A percentile compares a stretch with the other conserved stretches of the same genome.
These are phyloP conservation scores for Colletotrichum magnum DNA, from an alignment of 2,329 filamentous ascomycete species.

Conservation along the genomic window DNA sequence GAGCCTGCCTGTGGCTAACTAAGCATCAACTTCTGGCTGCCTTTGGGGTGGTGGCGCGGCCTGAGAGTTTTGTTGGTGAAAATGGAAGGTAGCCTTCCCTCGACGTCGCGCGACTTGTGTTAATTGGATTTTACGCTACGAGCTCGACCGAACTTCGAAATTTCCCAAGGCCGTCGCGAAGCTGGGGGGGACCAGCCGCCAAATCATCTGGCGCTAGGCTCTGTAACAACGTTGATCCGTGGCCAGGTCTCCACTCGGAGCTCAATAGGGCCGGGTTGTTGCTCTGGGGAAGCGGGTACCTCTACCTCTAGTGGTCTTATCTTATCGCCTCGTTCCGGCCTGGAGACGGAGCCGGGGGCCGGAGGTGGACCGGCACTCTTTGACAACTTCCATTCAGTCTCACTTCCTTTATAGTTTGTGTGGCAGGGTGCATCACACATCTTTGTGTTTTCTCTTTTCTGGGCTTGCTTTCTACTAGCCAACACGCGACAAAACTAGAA, in stretches of 20 bases:
- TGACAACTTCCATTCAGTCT: conserved; percentile 6
- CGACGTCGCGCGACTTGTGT: conserved; percentile 35
- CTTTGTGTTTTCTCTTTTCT: too few species aligned
- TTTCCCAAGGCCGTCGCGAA: conserved; percentile 52
- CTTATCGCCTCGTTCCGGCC: neutral
- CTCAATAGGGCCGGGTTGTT: conserved; percentile 18
- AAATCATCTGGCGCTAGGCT: conserved; percentile 59
- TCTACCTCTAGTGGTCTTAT: too few species aligned
- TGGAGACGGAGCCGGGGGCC: conserved; percentile 24
- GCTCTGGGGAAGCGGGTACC: too few species aligned
- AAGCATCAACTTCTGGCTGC: conserved; percentile 2
- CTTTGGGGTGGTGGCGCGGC: conserved; percentile 1
- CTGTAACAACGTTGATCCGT: conserved; percentile 54
- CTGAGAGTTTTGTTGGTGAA: neutral
- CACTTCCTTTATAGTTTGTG: neutral
- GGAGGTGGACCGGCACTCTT: conserved; percentile 35
- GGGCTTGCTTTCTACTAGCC: too few species aligned
- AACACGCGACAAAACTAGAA: too few species aligned
- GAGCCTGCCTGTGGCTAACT: conserved; percentile 6
- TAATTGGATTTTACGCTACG: conserved; percentile 28
- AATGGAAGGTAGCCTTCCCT: conserved; percentile 16
- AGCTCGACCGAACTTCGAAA: conserved; percentile 52
- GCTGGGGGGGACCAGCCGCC: conserved; percentile 56
- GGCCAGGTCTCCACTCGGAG: conserved; percentile 30
- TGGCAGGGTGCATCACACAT: too few species aligned